Evolutionary conservation across 371 early-diverging fungal species (phyloP), one percentile per base, ranked within the genome.

Genomic region (Mucor ambiguus): DNA sequence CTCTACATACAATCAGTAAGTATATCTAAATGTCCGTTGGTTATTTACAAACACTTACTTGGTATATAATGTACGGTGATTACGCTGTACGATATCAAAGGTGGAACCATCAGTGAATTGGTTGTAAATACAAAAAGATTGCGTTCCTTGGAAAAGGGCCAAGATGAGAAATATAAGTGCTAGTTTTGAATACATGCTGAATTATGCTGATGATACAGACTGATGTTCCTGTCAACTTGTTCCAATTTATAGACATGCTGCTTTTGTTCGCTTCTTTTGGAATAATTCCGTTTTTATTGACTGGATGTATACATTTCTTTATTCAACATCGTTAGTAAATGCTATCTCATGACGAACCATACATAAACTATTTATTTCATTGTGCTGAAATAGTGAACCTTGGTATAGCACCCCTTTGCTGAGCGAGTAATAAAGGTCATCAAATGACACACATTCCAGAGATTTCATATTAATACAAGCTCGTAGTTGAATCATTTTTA

Each of bases 121-220:
- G 26, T 66, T 66, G 22, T 66, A 60, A 14, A 66, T 44, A 46
- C 67, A 66, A 55, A 18, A 66, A n/a, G 60, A 26, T 38, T 48
- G 41, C 22, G 20, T 37, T 26, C 18, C 22, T 52, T 58, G 58
- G 16, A 60, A 11, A 60, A 64, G 48, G 30, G 26, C 12, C 24
- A 24, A 12, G 22, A n/a, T 12, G 10, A 49, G 24, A 24, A 24
- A 12, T 10, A 49, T 4, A 24, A 49, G 26, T 49, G 22, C 49
- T 3, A 49, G 49, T 2, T 12, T 49, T 11, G 26, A 4, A 26
- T 49, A 24, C 49, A 49, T 49, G 49, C 3, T 49, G 26, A 12
- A 38, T 14, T 37, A 37, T 2, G n/a, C 7, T 26, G 4, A 12
- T 26, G 12, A 49, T 49, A 26, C 26, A 26, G 49, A 8, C 24